Evolutionary conservation across 208 protist genomes (phyloP).

Genomic region (Balamuthia mandrillaris): DNA sequence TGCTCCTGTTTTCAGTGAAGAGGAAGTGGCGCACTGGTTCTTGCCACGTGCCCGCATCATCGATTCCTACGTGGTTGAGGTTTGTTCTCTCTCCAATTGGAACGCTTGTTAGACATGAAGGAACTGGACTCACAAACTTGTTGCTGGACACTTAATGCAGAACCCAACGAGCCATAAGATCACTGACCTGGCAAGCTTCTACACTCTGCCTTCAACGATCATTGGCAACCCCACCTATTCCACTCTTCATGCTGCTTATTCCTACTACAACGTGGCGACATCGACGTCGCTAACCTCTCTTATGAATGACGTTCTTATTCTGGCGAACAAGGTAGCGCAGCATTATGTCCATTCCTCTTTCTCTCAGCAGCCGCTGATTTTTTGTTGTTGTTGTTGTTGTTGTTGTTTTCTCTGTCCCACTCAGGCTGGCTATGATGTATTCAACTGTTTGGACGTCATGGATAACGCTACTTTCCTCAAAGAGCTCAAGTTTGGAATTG

Average conservation of each 20-base stretch:
- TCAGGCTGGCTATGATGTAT: slow-evolving; percentile 92
- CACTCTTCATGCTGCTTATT: slow-evolving; percentile 90
- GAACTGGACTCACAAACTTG: too few species aligned
- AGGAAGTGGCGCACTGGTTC: slow-evolving; percentile 93
- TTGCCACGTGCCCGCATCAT: slow-evolving; percentile 88
- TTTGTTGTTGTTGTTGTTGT: neutral
- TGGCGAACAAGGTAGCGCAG: slow-evolving; percentile 71
- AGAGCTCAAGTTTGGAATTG: slow-evolving; percentile 92
- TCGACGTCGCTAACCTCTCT: slow-evolving; percentile 78
- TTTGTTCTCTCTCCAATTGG: neutral
- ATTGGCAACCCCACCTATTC: slow-evolving; percentile 89
- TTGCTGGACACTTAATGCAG: neutral
- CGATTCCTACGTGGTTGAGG: slow-evolving; percentile 90
- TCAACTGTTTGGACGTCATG: slow-evolving; percentile 96
- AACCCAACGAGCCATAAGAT: slow-evolving; percentile 68
- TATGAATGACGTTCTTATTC: slow-evolving; percentile 85
- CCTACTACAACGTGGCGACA: slow-evolving; percentile 93
- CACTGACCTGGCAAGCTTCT: slow-evolving; percentile 96
- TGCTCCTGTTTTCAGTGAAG: slow-evolving; percentile 81
- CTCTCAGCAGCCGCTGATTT: neutral
- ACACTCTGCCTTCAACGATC: slow-evolving; percentile 93
- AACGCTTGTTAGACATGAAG: too few species aligned
- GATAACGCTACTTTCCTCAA: slow-evolving; percentile 76
- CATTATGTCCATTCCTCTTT: neutral
- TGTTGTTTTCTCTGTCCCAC: neutral